phyloP scores from a whole-genome alignment of 495 filamentous ascomycete genomes.

The Lophium mytilinum region DNA sequence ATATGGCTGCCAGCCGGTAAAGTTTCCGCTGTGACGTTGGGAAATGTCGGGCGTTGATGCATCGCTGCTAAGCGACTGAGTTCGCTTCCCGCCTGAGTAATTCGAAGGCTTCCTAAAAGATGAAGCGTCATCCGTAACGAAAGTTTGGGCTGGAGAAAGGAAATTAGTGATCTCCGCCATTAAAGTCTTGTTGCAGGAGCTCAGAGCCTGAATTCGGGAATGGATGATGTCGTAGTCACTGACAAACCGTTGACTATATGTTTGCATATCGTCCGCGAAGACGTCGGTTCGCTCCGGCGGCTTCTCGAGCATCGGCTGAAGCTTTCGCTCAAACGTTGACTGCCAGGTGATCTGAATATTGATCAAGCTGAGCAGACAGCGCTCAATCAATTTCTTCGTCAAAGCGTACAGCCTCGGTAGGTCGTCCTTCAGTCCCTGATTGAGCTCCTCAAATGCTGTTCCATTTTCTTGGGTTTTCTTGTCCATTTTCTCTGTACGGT shows the following conservation, averaged over 20 bases:
- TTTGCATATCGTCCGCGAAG: slow-evolving; percentile 47
- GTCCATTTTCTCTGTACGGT: slow-evolving; percentile 70
- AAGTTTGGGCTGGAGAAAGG: slow-evolving; percentile 43
- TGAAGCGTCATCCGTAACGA: slow-evolving; percentile 26
- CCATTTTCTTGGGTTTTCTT: slow-evolving; percentile 73
- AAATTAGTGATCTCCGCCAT: slow-evolving; percentile 48
- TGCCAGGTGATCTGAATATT: slow-evolving; percentile 75
- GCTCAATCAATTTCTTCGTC: slow-evolving; percentile 71
- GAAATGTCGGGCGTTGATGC: slow-evolving; percentile 7
- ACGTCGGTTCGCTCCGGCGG: slow-evolving; percentile 54
- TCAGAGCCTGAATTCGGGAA: slow-evolving; percentile 43
- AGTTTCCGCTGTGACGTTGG: slow-evolving; percentile 15
- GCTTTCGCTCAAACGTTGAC: slow-evolving; percentile 67
- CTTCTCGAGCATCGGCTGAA: slow-evolving; percentile 62
- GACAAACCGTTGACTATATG: slow-evolving; percentile 44
- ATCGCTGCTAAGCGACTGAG: slow-evolving; percentile 31
- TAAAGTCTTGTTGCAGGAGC: slow-evolving; percentile 51
- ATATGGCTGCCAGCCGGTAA: background rate
- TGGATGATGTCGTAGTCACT: slow-evolving; percentile 60
- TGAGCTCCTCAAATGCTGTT: slow-evolving; percentile 80
- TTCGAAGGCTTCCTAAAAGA: slow-evolving; percentile 30
- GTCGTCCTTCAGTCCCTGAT: slow-evolving; percentile 86
- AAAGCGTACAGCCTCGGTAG: slow-evolving; percentile 75
- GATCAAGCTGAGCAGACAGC: slow-evolving; percentile 72
- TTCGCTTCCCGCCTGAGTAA: slow-evolving; percentile 23